A percentile compares a stretch with the other conserved stretches of the same genome.
Evolutionary conservation across 768 basidiomycete species (phyloP).

Genomic region (Termitomyces sp.): DNA sequence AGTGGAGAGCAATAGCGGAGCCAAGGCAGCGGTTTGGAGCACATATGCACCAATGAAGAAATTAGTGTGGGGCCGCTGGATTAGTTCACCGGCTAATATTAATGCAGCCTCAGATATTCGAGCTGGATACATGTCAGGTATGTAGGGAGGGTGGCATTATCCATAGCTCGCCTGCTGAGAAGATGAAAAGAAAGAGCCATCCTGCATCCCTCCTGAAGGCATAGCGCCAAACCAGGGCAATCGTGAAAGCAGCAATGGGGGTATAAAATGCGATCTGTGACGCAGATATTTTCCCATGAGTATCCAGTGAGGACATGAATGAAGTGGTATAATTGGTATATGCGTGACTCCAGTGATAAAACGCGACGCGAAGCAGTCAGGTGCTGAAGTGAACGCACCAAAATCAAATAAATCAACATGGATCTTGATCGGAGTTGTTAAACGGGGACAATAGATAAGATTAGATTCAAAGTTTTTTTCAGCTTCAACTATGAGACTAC

Average conservation of each 20-base stretch:
- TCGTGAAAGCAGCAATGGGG: constrained; percentile 43
- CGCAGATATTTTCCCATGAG: constrained; percentile 48
- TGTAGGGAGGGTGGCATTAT: background rate
- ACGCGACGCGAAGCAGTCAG: constrained; percentile 11
- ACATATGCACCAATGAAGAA: constrained; percentile 50
- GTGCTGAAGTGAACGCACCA: background rate
- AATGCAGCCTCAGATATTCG: constrained; percentile 54
- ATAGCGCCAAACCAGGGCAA: constrained; percentile 44
- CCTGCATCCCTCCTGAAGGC: constrained; percentile 54
- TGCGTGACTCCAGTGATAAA: constrained; percentile 1
- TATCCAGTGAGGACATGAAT: constrained; percentile 36
- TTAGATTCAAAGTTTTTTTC: constrained; percentile 13
- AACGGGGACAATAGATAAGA: constrained; percentile 8
- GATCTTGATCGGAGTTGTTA: constrained; percentile 10
- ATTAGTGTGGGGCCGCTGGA: constrained; percentile 29
- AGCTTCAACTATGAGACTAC: constrained; percentile 50
- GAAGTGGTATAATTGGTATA: constrained; percentile 13
- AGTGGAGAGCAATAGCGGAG: constrained; percentile 33
- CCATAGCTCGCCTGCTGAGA: constrained; percentile 44
- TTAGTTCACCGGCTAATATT: constrained; percentile 47
- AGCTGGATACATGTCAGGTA: constrained; percentile 26
- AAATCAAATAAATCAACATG: constrained; percentile 13
- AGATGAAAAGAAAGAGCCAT: constrained; percentile 63
- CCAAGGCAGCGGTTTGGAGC: constrained; percentile 37
- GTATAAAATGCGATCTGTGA: constrained; percentile 56